Evolutionary conservation across 257 asterid genomes (phyloP), one percentile per base, ranked within the genome.

Genomic region (Petrea volubilis): DNA sequence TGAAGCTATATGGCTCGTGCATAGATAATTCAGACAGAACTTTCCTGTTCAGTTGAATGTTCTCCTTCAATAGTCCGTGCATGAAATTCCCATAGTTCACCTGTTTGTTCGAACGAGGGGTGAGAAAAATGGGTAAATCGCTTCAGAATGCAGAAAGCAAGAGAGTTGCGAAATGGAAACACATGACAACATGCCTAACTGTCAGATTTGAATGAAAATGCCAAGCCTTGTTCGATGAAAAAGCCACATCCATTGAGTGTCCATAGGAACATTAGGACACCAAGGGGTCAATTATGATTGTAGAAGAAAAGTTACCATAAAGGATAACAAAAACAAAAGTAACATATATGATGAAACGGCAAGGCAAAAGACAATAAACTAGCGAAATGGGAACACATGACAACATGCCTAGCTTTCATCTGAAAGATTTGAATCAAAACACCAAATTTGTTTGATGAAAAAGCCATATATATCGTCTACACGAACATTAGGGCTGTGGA

Each of bases 1-100:
- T 94, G 88, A 94, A 94, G 88, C 97, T 91, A 46, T 87, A 80
- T 0, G 96, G 96, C 83, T 94, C 97, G 33, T 90, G 92, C 97
- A 88, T 88, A 10, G 96, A 82, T 41, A 88, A 36, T 74, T 90
- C 94, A 0, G 96, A 83, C 29, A 90, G 73, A 58, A 90, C 97
- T 64, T 90, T 88, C 77, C 94, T 76, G 79, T 88, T 90, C 75
- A 90, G 72, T 62, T 94, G 98, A 70, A 94, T 75, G 80, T 94
- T 94, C 86, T 94, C 98, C 85, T 94, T 94, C 95, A 84, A 62
- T 59, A 94, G 79, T 7, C 97, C 98, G 36, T 91, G 98, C 90
- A 94, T 87, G 78, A 92, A 90, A 68, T 90, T 90, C 18, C 97
- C 94, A 59, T 88, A 90, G 72, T 85, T 86, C 62, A 90, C 90